Base-by-base conservation (phyloP, 768 basidiomycete genomes). In the Amyloporia xantha region DNA sequence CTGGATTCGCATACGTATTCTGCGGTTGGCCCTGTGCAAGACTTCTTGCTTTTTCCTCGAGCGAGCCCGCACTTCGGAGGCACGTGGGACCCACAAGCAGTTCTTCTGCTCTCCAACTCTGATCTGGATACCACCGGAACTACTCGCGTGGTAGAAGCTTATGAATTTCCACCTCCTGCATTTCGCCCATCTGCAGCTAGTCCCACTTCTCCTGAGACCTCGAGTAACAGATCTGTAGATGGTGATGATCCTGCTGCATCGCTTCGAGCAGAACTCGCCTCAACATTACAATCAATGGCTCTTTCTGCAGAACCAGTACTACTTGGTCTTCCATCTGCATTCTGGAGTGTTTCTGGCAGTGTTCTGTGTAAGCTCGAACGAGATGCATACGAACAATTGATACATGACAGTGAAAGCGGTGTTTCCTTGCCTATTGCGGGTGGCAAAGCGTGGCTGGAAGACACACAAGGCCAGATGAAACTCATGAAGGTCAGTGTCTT, bases 1-100 rank as follows among this genome's bases (percentile, higher is more conserved):
- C 61, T 65, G 10, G 69, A 76, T 50, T 65, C 73, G 1, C 78
- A 74, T 47, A 77, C 80, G 53, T 90, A 89, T 57, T 66, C 72
- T 12, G 78, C 82, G 0, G 59, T 66, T 7, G 76, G 79, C 1
- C 67, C 78, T 0, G 73, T 82, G 6, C 88, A 92, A 59, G 91
- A 96, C 59, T 91, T 86, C 62, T 63, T 86, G 17, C 74, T 92
- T 17, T 60, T 91, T n/a, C 85, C 91, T 1, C 74, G 76, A 41
- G 67, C 72, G 7, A 84, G 62, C 44, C 89, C 89, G 3, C 84
- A 91, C 64, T 86, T 83, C 61, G 66, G 71, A 33, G 77, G 82
- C 3, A 66, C 74, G 10, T 82, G 73, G 61, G 87, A 92, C 57
- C 84, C 90, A 0, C 69, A 75, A 47, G 72, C 82, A 2, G 79